These are phyloP conservation scores for Leccinum idahoense DNA, from an alignment of 1,284 basidiomycete species.

Conservation along the genomic window DNA sequence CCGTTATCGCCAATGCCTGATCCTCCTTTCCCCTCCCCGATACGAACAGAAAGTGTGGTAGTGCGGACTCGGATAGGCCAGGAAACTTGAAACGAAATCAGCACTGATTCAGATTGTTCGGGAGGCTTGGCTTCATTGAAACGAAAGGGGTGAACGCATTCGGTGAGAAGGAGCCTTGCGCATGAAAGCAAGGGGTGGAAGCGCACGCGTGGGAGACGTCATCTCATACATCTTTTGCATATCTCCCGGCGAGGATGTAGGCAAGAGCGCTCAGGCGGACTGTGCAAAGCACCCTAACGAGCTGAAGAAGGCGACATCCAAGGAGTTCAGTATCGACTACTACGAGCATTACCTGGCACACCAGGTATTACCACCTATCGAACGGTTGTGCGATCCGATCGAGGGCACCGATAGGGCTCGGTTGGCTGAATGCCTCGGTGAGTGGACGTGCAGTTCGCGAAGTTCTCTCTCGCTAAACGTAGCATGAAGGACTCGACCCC, in stretches of 20 bases:
- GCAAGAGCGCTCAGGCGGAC: constrained; percentile 83
- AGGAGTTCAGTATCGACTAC: constrained; percentile 73
- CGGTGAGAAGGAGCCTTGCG: constrained; percentile 56
- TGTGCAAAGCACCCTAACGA: constrained; percentile 94
- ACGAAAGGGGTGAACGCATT: constrained; percentile 43
- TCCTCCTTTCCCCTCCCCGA: constrained; percentile 30
- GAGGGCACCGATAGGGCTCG: constrained; percentile 92
- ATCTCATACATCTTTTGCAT: constrained; percentile 95
- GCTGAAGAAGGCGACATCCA: constrained; percentile 63
- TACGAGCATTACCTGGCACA: constrained; percentile 83
- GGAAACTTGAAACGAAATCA: constrained; percentile 39
- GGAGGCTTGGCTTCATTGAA: constrained; percentile 43
- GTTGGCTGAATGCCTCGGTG: constrained; percentile 92
- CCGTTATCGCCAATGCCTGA: constrained; percentile 1
- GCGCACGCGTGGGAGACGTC: constrained; percentile 85
- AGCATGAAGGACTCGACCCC: constrained; percentile 73
- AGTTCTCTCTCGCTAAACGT: constrained; percentile 1
- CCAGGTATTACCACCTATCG: constrained; percentile 92
- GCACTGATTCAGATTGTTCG: constrained; percentile 39
- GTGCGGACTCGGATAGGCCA: constrained; percentile 44
- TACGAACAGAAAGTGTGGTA: constrained; percentile 41
- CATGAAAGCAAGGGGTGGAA: constrained; percentile 82
- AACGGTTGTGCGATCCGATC: constrained; percentile 93
- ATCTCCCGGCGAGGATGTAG: constrained; percentile 66
- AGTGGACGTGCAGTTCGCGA: constrained; percentile 17